Evolutionary conservation across 202 grass and related monocot species (phyloP), one percentile per base, ranked within the genome.

Genomic region (Bolboschoenoplectus hybrid): DNA sequence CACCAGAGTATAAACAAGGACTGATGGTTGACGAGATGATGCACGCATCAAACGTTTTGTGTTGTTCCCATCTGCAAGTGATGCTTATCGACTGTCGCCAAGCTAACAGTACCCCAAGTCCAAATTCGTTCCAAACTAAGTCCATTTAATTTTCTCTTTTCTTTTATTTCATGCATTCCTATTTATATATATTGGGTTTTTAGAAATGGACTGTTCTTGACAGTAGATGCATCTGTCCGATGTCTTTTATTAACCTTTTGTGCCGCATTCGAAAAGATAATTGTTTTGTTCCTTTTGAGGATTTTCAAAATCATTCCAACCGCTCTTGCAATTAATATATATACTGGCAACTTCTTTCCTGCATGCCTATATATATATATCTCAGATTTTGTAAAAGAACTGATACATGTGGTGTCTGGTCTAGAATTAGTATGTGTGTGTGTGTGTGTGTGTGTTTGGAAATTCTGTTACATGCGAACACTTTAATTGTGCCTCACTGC

Each of bases 1-100:
- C 3, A 76, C 19, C 43, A 73, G 41, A 20, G 5, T 49, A 49
- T 50, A 50, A 67, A 76, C 26, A 26, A 26, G 26, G 49, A 74
- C 10, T 77, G 73, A 10, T 74, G 71, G 46, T 53, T 45, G 16
- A 72, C 20, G 20, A 75, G 74, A 55, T 77, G 74, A 77, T 77
- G 74, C 74, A 77, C 11, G 12, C 50, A 77, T 38, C 50, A 56
- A 9, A 14, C 26, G 11, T 76, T 53, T 36, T 53, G 71, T 55
- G 47, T 77, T 56, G 74, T 77, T 77, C 50, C 12, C 19, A 16
- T 77, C 50, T 77, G 50, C 47, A 36, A 32, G 12, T 56, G 74
- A 77, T 77, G 74, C 57, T 16, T 56, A 77, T 77, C 74, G 50
- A 56, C 74, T 9, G 74, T 56, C 50, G 50, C 50, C 34, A 51